Percentiles rank a stretch among this genome's conserved stretches.
These are phyloP conservation scores for Pichia sp. DNA, from an alignment of 1,139 yeast genomes.

Conservation along the genomic window DNA sequence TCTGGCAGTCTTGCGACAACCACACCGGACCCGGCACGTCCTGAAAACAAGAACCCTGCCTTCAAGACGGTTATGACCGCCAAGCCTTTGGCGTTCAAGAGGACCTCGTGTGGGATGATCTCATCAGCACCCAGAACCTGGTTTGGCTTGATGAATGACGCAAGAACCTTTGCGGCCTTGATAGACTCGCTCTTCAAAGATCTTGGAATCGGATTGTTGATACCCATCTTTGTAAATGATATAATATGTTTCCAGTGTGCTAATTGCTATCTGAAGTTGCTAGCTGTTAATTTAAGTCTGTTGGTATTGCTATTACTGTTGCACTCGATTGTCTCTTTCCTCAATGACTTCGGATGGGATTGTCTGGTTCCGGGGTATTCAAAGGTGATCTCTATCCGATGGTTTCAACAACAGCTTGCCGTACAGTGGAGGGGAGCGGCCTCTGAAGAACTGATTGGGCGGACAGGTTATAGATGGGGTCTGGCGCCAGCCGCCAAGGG, in stretches of 20 bases:
- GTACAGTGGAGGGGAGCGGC: not conserved
- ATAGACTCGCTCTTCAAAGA: constrained; percentile 81
- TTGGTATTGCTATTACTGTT: not conserved
- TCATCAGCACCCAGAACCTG: constrained; percentile 87
- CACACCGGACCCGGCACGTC: constrained; percentile 96
- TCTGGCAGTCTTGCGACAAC: constrained; percentile 91
- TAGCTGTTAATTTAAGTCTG: not conserved
- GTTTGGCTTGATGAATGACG: constrained; percentile 93
- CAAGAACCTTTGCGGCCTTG: constrained; percentile 91
- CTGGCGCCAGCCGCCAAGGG: not conserved
- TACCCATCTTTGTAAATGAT: constrained; percentile 43
- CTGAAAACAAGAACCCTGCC: constrained; percentile 94
- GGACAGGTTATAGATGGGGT: not conserved
- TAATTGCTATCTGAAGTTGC: too few species aligned
- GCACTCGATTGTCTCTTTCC: not conserved
- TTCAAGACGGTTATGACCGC: constrained; percentile 88
- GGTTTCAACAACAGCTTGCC: not conserved
- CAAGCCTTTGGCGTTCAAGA: constrained; percentile 87
- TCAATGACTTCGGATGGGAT: not conserved
- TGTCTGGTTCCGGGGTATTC: not conserved
- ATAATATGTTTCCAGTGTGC: not conserved
- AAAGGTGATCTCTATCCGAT: not conserved
- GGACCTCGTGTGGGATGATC: constrained; percentile 84
- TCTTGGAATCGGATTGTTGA: constrained; percentile 94
- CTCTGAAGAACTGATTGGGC: not conserved